Evolutionary conservation across 164 flowering plant species (phyloP).

Genomic region (Aristolochia contorta): DNA sequence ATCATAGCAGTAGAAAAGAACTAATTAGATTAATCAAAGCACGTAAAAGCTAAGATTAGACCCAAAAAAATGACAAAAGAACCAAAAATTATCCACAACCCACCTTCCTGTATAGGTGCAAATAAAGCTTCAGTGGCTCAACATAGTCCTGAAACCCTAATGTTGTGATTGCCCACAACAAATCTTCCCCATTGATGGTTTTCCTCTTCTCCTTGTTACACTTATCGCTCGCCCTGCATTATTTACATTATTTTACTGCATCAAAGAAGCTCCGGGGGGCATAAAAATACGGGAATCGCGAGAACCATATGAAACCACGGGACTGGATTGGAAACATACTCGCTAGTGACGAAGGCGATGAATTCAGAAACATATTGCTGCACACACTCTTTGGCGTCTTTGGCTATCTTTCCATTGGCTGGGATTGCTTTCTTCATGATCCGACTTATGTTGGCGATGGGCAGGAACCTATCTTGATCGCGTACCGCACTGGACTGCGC

Average conservation of each 20-base stretch:
- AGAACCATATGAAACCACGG: not conserved
- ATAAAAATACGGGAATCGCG: not conserved
- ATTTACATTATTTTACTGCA: not conserved
- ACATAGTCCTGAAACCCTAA: conserved; percentile 52
- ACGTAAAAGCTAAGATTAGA: not conserved
- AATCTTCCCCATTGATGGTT: conserved; percentile 57
- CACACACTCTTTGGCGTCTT: conserved; percentile 55
- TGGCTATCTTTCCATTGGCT: conserved; percentile 50
- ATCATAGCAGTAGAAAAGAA: not conserved
- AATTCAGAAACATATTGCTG: conserved; percentile 64
- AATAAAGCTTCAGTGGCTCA: conserved; percentile 42
- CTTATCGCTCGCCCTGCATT: conserved; percentile 38
- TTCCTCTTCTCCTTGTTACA: conserved; percentile 52
- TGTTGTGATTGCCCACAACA: conserved; percentile 56
- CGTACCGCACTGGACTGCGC: conserved; percentile 21
- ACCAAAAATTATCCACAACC: not conserved
- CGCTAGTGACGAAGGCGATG: conserved; percentile 54
- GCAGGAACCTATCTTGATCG: conserved; percentile 48
- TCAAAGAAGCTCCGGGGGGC: not conserved
- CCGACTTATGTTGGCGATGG: conserved; percentile 52
- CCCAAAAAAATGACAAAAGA: not conserved
- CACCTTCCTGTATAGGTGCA: conserved; percentile 12
- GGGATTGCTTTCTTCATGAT: conserved; percentile 55
- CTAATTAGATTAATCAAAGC: not conserved
- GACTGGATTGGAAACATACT: not conserved